These are phyloP conservation scores for Murraya koenigii DNA, from an alignment of 345 rosid species.

Conservation along the genomic window DNA sequence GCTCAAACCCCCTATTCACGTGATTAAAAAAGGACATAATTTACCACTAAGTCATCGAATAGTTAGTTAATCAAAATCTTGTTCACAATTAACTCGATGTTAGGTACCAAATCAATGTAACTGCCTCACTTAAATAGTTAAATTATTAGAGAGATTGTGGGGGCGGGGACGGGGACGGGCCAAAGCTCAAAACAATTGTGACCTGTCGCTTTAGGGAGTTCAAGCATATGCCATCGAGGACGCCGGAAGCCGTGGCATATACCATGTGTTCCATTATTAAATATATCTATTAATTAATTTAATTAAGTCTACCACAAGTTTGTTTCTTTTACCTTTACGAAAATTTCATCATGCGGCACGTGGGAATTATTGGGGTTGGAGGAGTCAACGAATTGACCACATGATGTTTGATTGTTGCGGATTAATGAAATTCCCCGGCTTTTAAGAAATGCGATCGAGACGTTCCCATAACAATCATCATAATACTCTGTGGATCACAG, in stretches of 20 bases:
- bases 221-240: neutral
- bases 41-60: too few species aligned
- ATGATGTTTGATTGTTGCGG: neutral
- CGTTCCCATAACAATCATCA: too few species aligned
- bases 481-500: too few species aligned
- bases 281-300: neutral
- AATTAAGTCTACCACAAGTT: neutral
- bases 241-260: neutral
- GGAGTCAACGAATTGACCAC: neutral
- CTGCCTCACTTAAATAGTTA: neutral
- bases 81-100: too few species aligned
- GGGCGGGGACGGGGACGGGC: neutral
- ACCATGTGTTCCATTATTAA: conserved; percentile 14
- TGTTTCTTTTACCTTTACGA: neutral
- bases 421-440: neutral
- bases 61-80: too few species aligned
- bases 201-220: conserved; percentile 7
- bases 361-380: neutral
- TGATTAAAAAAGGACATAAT: too few species aligned
- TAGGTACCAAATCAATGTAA: neutral
- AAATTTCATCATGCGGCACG: neutral
- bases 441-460: neutral
- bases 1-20: too few species aligned
- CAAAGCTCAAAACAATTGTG: neutral
- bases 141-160: neutral